phyloP scores from a whole-genome alignment of 768 basidiomycete genomes.

The Boletus rubropictus region DNA sequence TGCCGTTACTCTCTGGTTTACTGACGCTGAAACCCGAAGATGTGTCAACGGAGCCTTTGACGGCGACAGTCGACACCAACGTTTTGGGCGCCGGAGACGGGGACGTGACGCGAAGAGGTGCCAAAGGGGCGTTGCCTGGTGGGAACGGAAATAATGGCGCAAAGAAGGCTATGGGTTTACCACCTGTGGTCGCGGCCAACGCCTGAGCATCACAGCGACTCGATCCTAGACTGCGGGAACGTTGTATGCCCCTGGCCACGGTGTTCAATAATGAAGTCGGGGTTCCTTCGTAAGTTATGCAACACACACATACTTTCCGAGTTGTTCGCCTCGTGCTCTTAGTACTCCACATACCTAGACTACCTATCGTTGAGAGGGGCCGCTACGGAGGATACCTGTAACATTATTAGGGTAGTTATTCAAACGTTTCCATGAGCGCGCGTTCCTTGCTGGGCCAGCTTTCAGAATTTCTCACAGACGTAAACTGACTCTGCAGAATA shows the following conservation, averaged over 20 bases:
- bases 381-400: constrained; percentile 31
- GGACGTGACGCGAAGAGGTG: constrained; percentile 6
- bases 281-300: constrained; percentile 2
- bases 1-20: constrained; percentile 18
- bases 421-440: neutral
- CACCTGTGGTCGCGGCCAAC: constrained; percentile 33
- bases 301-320: neutral
- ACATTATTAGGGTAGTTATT: constrained; percentile 29
- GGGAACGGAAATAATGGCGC: constrained; percentile 9
- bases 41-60: constrained; percentile 16
- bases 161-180: constrained; percentile 27
- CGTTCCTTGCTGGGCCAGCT: no score
- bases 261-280: neutral
- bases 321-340: neutral
- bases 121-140: constrained; percentile 9
- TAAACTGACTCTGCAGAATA: neutral
- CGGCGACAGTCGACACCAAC: constrained; percentile 13
- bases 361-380: neutral
- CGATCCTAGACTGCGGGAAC: neutral
- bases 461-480: neutral
- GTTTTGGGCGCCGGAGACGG: neutral
- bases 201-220: constrained; percentile 17
- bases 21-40: constrained; percentile 19
- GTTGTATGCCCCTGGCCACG: no score
- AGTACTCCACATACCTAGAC: constrained; percentile 16